Evolutionary conservation across 805 yeast species (phyloP).

Genomic region (Wickerhamomyces chaumierensis): DNA sequence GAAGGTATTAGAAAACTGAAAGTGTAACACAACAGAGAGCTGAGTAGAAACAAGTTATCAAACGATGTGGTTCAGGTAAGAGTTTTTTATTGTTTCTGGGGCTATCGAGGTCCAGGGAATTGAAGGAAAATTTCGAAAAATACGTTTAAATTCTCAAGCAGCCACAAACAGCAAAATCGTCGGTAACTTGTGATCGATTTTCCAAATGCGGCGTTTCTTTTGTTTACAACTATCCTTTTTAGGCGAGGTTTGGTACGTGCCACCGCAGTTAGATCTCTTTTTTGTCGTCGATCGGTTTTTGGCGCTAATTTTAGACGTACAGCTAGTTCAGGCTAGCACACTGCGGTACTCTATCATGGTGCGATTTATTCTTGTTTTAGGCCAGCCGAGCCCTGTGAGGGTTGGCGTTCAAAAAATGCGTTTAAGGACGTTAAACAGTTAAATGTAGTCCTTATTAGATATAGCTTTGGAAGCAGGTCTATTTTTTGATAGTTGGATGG

Average conservation of each 20-base stretch:
- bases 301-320: too few species aligned
- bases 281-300: too few species aligned
- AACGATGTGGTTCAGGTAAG: conserved; percentile 1
- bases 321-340: too few species aligned
- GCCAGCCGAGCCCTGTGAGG: too few species aligned
- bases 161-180: neutral
- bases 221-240: neutral
- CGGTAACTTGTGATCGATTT: neutral
- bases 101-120: neutral
- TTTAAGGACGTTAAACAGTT: too few species aligned
- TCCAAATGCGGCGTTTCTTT: neutral
- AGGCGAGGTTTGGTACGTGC: neutral
- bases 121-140: conserved; percentile 1
- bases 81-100: neutral
- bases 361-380: too few species aligned
- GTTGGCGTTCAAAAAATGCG: too few species aligned
- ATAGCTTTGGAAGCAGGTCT: too few species aligned
- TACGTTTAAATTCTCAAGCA: neutral
- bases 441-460: too few species aligned
- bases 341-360: too few species aligned
- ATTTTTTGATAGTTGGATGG: too few species aligned
- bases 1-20: neutral
- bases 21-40: too few species aligned
- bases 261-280: neutral
- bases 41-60: neutral